Evolutionary conservation across 1,139 yeast genomes (phyloP).

Genomic region (Casaregolazyma lundiana): DNA sequence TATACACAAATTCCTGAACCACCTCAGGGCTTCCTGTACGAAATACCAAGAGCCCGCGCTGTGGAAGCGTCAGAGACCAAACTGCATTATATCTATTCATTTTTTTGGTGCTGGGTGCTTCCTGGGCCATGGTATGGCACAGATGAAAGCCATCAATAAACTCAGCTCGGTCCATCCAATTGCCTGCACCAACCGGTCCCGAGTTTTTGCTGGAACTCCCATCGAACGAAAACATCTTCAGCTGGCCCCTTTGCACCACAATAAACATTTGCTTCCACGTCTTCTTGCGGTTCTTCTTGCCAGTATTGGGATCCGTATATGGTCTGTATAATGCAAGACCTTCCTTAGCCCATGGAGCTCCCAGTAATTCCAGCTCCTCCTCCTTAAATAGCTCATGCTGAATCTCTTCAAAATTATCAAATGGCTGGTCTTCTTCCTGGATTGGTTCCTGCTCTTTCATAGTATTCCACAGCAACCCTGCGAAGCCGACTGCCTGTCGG

Average conservation of each 20-base stretch:
- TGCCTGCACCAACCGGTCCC: constrained; percentile 51
- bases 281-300: constrained; percentile 29
- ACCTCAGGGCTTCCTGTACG: constrained; percentile 59
- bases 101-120: constrained; percentile 29
- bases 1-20: constrained; percentile 64
- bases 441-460: constrained; percentile 29
- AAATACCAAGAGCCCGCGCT: constrained; percentile 30
- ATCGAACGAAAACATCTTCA: constrained; percentile 32
- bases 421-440: constrained; percentile 22
- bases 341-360: constrained; percentile 75
- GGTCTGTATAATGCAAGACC: constrained; percentile 54
- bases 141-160: constrained; percentile 28
- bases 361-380: constrained; percentile 58
- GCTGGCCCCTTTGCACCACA: constrained; percentile 35
- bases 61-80: constrained; percentile 37
- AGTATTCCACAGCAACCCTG: constrained; percentile 32
- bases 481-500: constrained; percentile 35
- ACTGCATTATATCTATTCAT: constrained; percentile 27
- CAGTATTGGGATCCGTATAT: constrained; percentile 34
- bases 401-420: constrained; percentile 28
- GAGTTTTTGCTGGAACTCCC: constrained; percentile 8
- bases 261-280: constrained; percentile 33
- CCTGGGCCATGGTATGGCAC: constrained; percentile 32
- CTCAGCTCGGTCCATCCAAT: constrained; percentile 47
- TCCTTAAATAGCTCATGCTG: constrained; percentile 40